These are phyloP conservation scores for Gossypium bickii DNA, from an alignment of 345 rosid genomes.

Conservation along the genomic window DNA sequence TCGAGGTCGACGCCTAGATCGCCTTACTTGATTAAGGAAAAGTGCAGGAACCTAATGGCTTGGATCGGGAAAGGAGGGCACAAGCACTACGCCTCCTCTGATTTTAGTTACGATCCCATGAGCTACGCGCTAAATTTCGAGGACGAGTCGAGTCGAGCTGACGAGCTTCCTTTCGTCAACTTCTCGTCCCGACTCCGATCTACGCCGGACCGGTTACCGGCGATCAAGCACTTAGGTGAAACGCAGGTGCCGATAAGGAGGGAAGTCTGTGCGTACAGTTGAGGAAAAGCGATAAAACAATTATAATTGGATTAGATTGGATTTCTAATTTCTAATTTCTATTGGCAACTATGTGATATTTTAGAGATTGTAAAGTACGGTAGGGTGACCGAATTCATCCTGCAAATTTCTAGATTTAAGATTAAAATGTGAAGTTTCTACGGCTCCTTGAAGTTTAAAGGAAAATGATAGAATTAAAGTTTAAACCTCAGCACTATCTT, in stretches of 20 bases:
- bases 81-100: conserved; percentile 33
- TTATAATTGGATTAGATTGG: background rate
- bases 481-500: no score
- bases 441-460: no score
- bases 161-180: conserved; percentile 29
- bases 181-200: conserved; percentile 57
- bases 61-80: conserved; percentile 28
- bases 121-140: conserved; percentile 76
- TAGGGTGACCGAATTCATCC: background rate
- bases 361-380: background rate
- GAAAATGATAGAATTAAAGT: no score
- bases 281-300: background rate
- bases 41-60: conserved; percentile 35
- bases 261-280: conserved; percentile 5
- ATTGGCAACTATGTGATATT: background rate
- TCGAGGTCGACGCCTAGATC: conserved; percentile 32
- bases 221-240: background rate
- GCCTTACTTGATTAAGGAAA: conserved; percentile 32
- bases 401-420: background rate
- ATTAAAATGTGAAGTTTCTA: no score
- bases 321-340: background rate
- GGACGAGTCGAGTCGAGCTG: conserved; percentile 32
- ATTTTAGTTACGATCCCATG: conserved; percentile 59
- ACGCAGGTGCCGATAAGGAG: background rate
- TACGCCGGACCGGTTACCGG: conserved; percentile 11